Conservation (phyloP, 2,329 filamentous ascomycete species). For the Trichoderma sp. region DNA sequence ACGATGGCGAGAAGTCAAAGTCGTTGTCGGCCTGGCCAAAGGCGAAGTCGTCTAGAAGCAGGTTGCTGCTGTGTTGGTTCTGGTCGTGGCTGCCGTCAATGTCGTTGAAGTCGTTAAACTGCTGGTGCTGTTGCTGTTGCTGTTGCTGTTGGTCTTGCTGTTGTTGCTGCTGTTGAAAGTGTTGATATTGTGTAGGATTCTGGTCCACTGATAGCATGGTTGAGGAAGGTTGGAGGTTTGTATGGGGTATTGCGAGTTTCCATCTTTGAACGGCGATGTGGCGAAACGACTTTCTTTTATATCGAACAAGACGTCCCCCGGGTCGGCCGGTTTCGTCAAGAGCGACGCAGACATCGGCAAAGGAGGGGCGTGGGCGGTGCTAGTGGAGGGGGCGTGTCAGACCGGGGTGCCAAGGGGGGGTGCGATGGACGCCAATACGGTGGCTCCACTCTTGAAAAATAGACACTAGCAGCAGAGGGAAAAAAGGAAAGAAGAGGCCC, state of each 20-base stretch:
- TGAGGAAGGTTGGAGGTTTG: slow-evolving; percentile 26
- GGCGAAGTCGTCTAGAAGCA: slow-evolving; percentile 30
- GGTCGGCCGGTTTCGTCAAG: slow-evolving; percentile 27
- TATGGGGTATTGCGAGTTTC: slow-evolving; percentile 30
- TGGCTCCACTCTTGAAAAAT: background rate
- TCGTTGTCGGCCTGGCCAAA: slow-evolving; percentile 28
- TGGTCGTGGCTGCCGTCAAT: slow-evolving; percentile 34
- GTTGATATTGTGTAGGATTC: slow-evolving; percentile 29
- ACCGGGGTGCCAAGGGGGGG: background rate
- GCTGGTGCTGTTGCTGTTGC: slow-evolving; percentile 22
- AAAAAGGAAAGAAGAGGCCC: slow-evolving; percentile 1
- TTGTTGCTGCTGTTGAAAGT: slow-evolving; percentile 35
- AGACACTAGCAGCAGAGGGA: background rate
- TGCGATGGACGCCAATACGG: background rate
- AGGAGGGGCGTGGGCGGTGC: slow-evolving; percentile 7
- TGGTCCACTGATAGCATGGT: slow-evolving; percentile 40
- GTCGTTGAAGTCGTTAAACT: slow-evolving; percentile 4
- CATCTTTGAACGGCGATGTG: slow-evolving; percentile 25
- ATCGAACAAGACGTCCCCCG: slow-evolving; percentile 12
- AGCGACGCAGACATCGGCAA: slow-evolving; percentile 18
- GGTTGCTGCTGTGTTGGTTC: slow-evolving; percentile 29
- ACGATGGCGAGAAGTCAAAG: slow-evolving; percentile 11
- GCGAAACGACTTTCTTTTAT: slow-evolving; percentile 30
- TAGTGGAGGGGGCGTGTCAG: background rate
- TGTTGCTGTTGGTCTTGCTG: slow-evolving; percentile 34